phyloP scores from a whole-genome alignment of 139 green algal genomes.

The Chlorella sorokiniana region DNA sequence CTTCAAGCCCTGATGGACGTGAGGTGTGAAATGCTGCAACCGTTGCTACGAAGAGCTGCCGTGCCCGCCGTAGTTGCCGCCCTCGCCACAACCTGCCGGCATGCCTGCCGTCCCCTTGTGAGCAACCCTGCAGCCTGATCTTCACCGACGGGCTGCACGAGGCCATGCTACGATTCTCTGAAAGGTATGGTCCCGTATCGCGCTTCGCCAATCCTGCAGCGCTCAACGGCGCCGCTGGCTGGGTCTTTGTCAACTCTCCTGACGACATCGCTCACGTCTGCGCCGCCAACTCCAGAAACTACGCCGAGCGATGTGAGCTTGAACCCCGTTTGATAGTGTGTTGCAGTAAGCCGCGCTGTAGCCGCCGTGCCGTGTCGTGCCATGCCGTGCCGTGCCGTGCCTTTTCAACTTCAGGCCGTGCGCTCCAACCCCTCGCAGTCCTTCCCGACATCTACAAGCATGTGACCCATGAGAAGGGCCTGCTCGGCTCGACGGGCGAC shows the following conservation, averaged over 20 bases:
- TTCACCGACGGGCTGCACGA: constrained; percentile 58
- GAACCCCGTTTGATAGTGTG: no score
- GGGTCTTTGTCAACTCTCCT: constrained; percentile 69
- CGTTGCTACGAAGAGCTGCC: not conserved
- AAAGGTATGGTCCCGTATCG: constrained; percentile 60
- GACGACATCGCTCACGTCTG: constrained; percentile 70
- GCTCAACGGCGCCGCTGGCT: constrained; percentile 60
- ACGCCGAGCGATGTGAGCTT: constrained; percentile 56
- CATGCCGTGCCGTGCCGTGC: no score
- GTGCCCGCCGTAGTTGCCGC: not conserved
- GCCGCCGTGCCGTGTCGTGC: no score
- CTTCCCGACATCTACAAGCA: constrained; percentile 76
- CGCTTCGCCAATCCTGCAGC: constrained; percentile 63
- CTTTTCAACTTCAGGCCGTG: not conserved
- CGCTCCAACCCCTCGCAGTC: not conserved
- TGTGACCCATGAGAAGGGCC: constrained; percentile 73
- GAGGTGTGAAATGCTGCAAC: not conserved
- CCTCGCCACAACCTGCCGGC: not conserved
- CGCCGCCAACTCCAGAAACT: constrained; percentile 70
- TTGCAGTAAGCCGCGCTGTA: no score
- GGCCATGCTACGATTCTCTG: constrained; percentile 58
- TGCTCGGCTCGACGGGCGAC: constrained; percentile 63
- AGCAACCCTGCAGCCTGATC: constrained; percentile 29
- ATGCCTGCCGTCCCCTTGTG: not conserved
- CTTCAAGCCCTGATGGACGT: constrained; percentile 47